Evolutionary conservation across 306 rosid genomes (phyloP).

Genomic region (Benincasa hispida): DNA sequence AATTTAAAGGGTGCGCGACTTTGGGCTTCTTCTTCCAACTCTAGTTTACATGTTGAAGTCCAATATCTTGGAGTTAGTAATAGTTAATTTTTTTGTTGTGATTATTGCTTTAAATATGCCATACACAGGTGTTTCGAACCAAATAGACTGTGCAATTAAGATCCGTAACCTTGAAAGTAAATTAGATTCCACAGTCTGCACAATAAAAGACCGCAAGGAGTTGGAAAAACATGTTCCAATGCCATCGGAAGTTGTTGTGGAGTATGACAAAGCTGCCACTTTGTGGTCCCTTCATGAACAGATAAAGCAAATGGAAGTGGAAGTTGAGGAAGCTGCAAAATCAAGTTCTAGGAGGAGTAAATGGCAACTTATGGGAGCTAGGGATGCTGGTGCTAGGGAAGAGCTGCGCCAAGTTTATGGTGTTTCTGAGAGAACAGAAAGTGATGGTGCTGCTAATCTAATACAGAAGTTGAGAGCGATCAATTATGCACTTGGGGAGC

Average conservation of each 20-base stretch:
- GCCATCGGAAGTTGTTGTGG: slow-evolving; percentile 90
- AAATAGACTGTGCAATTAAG: slow-evolving; percentile 95
- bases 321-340: slow-evolving; percentile 97
- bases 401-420: slow-evolving; percentile 97
- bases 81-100: background rate
- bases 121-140: slow-evolving; percentile 91
- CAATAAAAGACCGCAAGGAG: slow-evolving; percentile 95
- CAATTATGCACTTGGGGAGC: slow-evolving; percentile 93
- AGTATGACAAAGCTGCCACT: slow-evolving; percentile 91
- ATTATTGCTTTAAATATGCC: slow-evolving; percentile 15
- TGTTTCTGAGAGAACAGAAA: slow-evolving; percentile 96
- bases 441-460: slow-evolving; percentile 97
- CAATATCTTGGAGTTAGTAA: background rate
- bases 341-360: slow-evolving; percentile 89
- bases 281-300: slow-evolving; percentile 91
- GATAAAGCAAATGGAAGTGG: slow-evolving; percentile 86
- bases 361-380: slow-evolving; percentile 99
- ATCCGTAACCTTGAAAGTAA: slow-evolving; percentile 98
- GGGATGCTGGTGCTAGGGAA: slow-evolving; percentile 98
- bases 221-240: slow-evolving; percentile 93
- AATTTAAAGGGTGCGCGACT: slow-evolving; percentile 64
- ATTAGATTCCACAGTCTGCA: slow-evolving; percentile 90
- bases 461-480: slow-evolving; percentile 94
- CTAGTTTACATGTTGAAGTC: background rate
- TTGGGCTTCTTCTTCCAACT: background rate